Base-by-base conservation (phyloP, 768 basidiomycete species). In the Pleurotus tuoliensis region DNA sequence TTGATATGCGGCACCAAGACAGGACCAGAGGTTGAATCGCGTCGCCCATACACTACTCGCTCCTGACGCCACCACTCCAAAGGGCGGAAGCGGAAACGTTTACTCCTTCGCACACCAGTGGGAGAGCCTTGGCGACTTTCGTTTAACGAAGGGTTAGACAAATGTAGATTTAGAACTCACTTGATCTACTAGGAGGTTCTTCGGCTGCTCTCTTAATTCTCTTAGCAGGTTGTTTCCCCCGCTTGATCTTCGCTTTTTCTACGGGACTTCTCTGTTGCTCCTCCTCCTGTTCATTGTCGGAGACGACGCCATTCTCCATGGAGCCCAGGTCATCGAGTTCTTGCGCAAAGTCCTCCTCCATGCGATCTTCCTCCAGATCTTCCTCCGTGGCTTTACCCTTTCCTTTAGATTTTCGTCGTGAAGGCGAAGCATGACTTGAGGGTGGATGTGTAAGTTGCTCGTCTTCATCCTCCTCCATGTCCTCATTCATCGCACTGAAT, bases 41-140 rank as follows among this genome's bases (percentile, higher is more conserved):
- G 63, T 52, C 85, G 80, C 5, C 87, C 88, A 63, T 93, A 98
- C 2, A 94, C 86, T 20, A 93, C 81, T 59, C 85, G 87, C 72
- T 98, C 96, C 62, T 84, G 83, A n/a, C 94, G 83, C 96, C 96
- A 98, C 76, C 81, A 96, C 40, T 92, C 90, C 37, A 98, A 75
- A 3, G 95, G 96, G 48, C 73, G 73, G 63, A 83, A 84, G 30
- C 83, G 83, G 53, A 80, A 75, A 20, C 95, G 85, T 47, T 73
- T 73, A 27, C 92, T 87, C 49, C 88, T 84, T 15, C 94, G 86
- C 1, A 90, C 74, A 20, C 86, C 87, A 46, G 77, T 72, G 2
- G 76, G 72, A n/a, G 64, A 61, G 3, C 63, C 76, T 78, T 20
- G 46, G 44, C 40, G 37, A 56, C 30, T 5, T 34, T 16, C 46